Conservation (phyloP, 306 rosid genomes). For the Pterocarpus macrocarpus region DNA sequence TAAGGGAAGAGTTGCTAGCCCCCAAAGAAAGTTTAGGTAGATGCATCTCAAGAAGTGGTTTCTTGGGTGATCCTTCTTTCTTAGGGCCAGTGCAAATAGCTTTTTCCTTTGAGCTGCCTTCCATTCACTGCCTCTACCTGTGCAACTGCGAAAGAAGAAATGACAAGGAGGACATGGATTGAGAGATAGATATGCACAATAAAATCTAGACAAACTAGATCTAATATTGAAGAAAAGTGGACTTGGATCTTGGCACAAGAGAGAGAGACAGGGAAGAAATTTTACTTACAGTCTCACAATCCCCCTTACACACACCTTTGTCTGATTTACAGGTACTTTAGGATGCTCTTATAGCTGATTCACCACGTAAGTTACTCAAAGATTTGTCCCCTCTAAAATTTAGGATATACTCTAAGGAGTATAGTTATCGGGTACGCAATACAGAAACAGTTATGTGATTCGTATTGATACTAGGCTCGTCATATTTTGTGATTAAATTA, state of each 20-base stretch:
- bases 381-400: too few species aligned
- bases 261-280: background rate
- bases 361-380: too few species aligned
- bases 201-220: background rate
- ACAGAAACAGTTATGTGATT: too few species aligned
- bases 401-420: too few species aligned
- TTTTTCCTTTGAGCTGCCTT: background rate
- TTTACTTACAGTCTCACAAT: background rate
- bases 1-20: background rate
- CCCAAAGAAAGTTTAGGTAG: slow-evolving; percentile 38
- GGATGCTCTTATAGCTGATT: background rate
- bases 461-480: too few species aligned
- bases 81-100: background rate
- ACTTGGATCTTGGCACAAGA: background rate
- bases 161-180: background rate
- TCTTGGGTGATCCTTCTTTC: background rate
- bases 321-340: background rate
- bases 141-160: slow-evolving; percentile 15
- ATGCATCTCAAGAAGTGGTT: background rate
- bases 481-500: too few species aligned
- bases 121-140: slow-evolving; percentile 25
- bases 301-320: background rate
- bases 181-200: background rate
- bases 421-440: too few species aligned
- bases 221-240: background rate